phyloP scores from a whole-genome alignment of 345 rosid genomes.

The Adansonia digitata region DNA sequence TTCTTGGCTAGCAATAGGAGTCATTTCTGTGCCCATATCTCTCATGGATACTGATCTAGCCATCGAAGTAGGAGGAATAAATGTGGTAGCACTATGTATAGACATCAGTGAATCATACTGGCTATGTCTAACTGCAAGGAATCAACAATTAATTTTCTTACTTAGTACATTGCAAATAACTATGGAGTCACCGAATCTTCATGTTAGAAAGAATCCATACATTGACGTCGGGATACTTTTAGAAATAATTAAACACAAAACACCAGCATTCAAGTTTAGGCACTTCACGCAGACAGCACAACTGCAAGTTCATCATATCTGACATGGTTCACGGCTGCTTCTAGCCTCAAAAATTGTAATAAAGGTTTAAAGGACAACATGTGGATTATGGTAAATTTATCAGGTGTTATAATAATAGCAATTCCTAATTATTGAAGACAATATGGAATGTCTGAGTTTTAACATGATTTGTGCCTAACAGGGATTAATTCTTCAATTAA shows the following conservation, averaged over 20 bases:
- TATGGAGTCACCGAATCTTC: neutral
- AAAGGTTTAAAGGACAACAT: neutral
- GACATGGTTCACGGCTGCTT: neutral
- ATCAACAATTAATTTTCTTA: neutral
- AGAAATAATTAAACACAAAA: neutral
- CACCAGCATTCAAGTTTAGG: neutral
- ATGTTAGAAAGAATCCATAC: neutral
- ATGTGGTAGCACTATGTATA: conserved; percentile 50
- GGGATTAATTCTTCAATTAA: neutral
- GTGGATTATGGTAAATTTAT: neutral
- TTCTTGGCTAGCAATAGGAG: conserved; percentile 88
- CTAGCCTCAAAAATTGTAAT: neutral
- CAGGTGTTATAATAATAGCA: neutral
- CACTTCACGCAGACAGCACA: neutral
- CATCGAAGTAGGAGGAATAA: conserved; percentile 79
- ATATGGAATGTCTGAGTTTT: neutral
- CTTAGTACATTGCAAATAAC: neutral
- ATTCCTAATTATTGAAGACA: neutral
- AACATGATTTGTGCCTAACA: neutral
- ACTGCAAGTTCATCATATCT: neutral
- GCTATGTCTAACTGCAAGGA: conserved; percentile 60
- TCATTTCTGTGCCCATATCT: conserved; percentile 98
- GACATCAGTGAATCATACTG: conserved; percentile 60
- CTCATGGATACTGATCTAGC: conserved; percentile 93
- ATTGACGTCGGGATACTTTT: neutral